Percentiles rank a stretch among this genome's conserved stretches.
Conservation (phyloP, 371 early-diverging fungal species). For the Apophysomyces elegans region DNA sequence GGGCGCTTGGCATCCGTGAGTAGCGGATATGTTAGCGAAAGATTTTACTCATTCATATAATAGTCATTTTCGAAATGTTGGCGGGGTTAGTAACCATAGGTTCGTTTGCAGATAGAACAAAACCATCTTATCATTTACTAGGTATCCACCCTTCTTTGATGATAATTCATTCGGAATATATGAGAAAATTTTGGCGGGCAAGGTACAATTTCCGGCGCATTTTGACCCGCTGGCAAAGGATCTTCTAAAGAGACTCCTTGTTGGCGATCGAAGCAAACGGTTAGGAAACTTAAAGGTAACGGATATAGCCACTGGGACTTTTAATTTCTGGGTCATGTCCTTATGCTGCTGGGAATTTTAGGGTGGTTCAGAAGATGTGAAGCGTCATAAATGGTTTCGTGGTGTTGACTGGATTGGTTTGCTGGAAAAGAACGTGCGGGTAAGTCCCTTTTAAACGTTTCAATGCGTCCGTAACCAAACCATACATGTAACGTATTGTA, state of each 20-base stretch:
- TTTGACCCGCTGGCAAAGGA: conserved; percentile 90
- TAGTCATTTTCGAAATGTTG: conserved; percentile 93
- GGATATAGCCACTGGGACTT: not conserved
- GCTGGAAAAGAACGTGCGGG: conserved; percentile 52
- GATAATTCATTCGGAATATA: conserved; percentile 90
- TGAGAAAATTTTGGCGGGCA: conserved; percentile 80
- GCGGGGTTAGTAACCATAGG: conserved; percentile 63
- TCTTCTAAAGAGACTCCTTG: conserved; percentile 86
- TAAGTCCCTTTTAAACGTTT: conserved; percentile 29
- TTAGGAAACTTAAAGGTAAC: conserved; percentile 82
- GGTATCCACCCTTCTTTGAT: conserved; percentile 97
- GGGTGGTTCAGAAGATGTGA: conserved; percentile 49
- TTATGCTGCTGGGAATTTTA: not conserved
- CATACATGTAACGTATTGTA: not conserved
- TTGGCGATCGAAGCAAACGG: conserved; percentile 88
- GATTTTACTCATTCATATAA: conserved; percentile 1
- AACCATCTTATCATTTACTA: conserved; percentile 26
- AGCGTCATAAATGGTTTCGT: conserved; percentile 81
- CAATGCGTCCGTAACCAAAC: not conserved
- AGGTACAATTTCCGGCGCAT: conserved; percentile 86
- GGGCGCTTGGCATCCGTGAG: conserved; percentile 90
- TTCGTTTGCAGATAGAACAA: not conserved
- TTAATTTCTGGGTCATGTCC: not conserved
- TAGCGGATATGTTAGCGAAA: not conserved
- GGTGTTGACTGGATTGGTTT: conserved; percentile 77